Evolutionary conservation across 2,329 filamentous ascomycete species (phyloP).

Genomic region (Lecanicillium sp.): DNA sequence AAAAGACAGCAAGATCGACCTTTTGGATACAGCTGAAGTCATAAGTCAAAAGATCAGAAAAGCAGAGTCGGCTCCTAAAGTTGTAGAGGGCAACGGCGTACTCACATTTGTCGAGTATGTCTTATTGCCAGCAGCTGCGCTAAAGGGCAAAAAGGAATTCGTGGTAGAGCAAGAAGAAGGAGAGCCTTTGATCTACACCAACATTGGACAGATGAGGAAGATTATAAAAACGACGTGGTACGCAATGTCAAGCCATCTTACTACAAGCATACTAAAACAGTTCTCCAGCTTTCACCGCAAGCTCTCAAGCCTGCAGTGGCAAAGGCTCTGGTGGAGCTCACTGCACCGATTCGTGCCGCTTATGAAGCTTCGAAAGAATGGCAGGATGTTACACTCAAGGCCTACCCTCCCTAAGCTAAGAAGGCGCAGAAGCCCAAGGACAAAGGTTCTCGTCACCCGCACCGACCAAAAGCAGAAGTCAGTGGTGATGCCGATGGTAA

Average conservation of each 20-base stretch:
- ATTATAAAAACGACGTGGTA: conserved; percentile 73
- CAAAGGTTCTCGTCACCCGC: conserved; percentile 59
- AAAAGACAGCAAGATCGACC: conserved; percentile 77
- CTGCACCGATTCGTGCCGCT: conserved; percentile 68
- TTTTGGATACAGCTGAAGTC: conserved; percentile 69
- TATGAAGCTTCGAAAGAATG: conserved; percentile 67
- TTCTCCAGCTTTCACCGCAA: conserved; percentile 68
- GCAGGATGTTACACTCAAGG: conserved; percentile 60
- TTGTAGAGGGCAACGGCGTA: conserved; percentile 78
- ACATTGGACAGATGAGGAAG: conserved; percentile 65
- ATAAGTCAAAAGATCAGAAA: conserved; percentile 82
- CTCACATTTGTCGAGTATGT: conserved; percentile 82
- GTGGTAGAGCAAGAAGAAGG: conserved; percentile 59
- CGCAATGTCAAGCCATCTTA: conserved; percentile 17
- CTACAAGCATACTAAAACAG: background rate
- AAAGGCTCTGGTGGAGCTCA: conserved; percentile 61
- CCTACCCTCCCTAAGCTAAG: conserved; percentile 68
- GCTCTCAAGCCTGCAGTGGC: conserved; percentile 78
- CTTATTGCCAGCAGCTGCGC: conserved; percentile 65
- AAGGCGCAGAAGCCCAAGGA: conserved; percentile 74
- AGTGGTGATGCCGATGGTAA: too few relatives aligned
- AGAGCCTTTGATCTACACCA: conserved; percentile 72
- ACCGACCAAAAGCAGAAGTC: conserved; percentile 20
- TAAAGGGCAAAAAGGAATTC: conserved; percentile 57
- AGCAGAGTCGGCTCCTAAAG: conserved; percentile 66